Conservation (phyloP, 805 yeast genomes). For the Candida suzukii region DNA sequence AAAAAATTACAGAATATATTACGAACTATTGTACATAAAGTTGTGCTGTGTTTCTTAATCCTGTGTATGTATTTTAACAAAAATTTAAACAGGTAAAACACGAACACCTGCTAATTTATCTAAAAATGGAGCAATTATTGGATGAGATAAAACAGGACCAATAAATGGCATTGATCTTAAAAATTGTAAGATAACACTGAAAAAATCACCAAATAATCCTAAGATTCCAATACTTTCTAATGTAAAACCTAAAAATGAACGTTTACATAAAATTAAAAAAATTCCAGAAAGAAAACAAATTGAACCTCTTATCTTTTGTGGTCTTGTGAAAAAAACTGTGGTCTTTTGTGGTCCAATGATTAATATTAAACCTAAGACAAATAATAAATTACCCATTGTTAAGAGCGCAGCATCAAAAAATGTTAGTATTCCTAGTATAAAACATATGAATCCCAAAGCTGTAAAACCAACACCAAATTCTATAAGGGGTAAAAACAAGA, state of each 20-base stretch:
- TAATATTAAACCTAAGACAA: slow-evolving; percentile 73
- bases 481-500: slow-evolving; percentile 16
- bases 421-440: slow-evolving; percentile 74
- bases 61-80: background rate
- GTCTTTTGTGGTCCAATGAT: slow-evolving; percentile 88
- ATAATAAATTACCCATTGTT: slow-evolving; percentile 82
- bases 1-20: no score
- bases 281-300: slow-evolving; percentile 74
- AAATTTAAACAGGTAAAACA: slow-evolving; percentile 51
- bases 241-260: slow-evolving; percentile 78
- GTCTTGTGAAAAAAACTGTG: slow-evolving; percentile 74
- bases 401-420: slow-evolving; percentile 84
- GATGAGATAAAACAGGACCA: slow-evolving; percentile 79
- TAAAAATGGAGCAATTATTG: slow-evolving; percentile 69
- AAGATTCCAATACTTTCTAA: slow-evolving; percentile 86
- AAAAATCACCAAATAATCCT: slow-evolving; percentile 85
- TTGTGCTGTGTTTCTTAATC: no score
- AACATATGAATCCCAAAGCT: slow-evolving; percentile 73
- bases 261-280: slow-evolving; percentile 60
- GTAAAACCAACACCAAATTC: slow-evolving; percentile 93
- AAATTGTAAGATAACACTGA: slow-evolving; percentile 81
- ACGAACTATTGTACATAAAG: background rate
- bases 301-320: slow-evolving; percentile 81
- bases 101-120: slow-evolving; percentile 62
- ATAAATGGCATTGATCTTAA: slow-evolving; percentile 81